Base-by-base conservation (phyloP, 1,284 basidiomycete species). In the Malassezia furfur region DNA sequence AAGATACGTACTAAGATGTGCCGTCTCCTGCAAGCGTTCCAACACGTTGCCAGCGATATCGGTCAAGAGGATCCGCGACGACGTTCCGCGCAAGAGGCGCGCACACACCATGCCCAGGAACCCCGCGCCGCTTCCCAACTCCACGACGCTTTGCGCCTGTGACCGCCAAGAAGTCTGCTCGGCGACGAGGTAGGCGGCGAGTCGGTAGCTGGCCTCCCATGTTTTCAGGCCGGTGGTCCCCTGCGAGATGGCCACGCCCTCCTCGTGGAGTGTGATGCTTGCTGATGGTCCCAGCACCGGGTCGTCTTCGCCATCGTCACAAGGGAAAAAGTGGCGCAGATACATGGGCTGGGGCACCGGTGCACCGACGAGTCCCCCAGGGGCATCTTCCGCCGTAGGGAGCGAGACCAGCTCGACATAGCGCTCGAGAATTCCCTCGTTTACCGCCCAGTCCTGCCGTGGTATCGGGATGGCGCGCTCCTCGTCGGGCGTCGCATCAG, bases 201-300 rank as follows among this genome's bases (percentile, higher is more conserved):
- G 52, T 12, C 62, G 54, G 9, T 59, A 45, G 25, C 62, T 62
- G 14, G 50, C 61, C 21, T 50, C 43, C 61, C 61, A 64, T 17
- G 62, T 64, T 31, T 59, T 54, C 10, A 64, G 44, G 1, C 62
- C 62, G 7, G 62, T 64, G 1, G 62, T 64, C 4, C 62, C 62
- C 34, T 56, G 40, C 1, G 61, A 54, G n/a, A 64, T 62, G 12
- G 54, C 43, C 3, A 52, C 32, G 4, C 46, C 57, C 34, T 64
- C 62, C 43, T 64, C 60, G 11, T 39, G 34, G 19, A 63, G 35
- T 2, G n/a, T 9, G n/a, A 64, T 43, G 14, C 15, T 22, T 11
- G 36, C 47, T 19, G 41, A 56, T 2, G 31, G 22, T 1, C 52
- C 49, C 0, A 62, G 31, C 11, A 62, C 14, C 1, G 22, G n/a